Conservation (phyloP, 768 basidiomycete genomes). For the Tremella mesenterica region DNA sequence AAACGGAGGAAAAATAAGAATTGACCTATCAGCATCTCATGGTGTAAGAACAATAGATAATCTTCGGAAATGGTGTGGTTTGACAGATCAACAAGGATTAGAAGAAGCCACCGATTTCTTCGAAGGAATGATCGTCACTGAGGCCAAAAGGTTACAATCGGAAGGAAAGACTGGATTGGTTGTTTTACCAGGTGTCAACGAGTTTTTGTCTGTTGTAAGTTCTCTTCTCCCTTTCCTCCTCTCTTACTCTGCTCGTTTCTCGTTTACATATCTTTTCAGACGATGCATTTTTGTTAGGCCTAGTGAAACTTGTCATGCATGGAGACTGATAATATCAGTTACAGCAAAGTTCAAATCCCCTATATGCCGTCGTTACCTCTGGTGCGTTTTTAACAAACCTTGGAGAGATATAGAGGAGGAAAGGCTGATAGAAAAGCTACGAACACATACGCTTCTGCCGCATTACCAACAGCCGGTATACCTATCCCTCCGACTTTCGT, state of each 20-base stretch:
- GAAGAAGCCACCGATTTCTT: conserved; percentile 47
- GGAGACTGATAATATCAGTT: background rate
- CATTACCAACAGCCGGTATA: conserved; percentile 58
- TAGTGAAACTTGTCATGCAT: background rate
- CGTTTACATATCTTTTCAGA: no score
- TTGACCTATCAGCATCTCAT: conserved; percentile 52
- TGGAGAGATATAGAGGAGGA: background rate
- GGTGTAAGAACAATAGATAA: conserved; percentile 71
- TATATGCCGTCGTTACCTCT: conserved; percentile 80
- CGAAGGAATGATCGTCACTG: conserved; percentile 57
- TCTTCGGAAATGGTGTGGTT: conserved; percentile 58
- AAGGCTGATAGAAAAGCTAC: conserved; percentile 55
- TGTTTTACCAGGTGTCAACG: conserved; percentile 57
- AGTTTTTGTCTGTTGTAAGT: conserved; percentile 54
- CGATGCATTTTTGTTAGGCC: no score
- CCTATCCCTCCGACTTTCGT: conserved; percentile 57
- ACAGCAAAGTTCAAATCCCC: background rate
- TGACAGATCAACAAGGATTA: conserved; percentile 55
- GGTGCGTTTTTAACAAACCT: conserved; percentile 46
- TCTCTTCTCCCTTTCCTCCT: background rate
- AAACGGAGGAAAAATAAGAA: background rate
- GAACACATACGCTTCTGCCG: conserved; percentile 59
- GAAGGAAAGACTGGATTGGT: conserved; percentile 50
- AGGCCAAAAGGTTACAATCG: conserved; percentile 49
- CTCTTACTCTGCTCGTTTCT: background rate